Evolutionary conservation across 768 basidiomycete species (phyloP), one percentile per base, ranked within the genome.

Genomic region (Coprinellus micaceus): DNA sequence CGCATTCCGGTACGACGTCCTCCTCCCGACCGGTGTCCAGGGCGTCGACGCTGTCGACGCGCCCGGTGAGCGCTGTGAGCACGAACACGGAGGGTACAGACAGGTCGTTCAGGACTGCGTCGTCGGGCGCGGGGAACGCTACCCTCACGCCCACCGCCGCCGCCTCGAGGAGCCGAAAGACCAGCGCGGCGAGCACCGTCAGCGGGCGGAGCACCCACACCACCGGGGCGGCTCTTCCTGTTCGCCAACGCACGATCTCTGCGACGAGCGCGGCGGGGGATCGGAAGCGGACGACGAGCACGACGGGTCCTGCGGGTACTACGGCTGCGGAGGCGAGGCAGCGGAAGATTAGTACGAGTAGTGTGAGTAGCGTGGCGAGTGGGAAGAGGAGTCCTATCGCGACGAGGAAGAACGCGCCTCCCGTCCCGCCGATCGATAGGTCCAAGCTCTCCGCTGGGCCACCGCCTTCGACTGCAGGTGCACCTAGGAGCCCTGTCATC

Each of bases 281-380:
- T n/a, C n/a, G n/a, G n/a, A n/a, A n/a, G n/a, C n/a, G n/a, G n/a
- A n/a, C n/a, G n/a, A n/a, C n/a, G n/a, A n/a, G n/a, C n/a, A n/a
- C n/a, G n/a, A n/a, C n/a, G n/a, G n/a, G n/a, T n/a, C n/a, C n/a
- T n/a, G n/a, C n/a, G n/a, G n/a, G n/a, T n/a, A n/a, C n/a, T n/a
- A n/a, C n/a, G n/a, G n/a, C n/a, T n/a, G n/a, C n/a, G n/a, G n/a
- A n/a, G n/a, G n/a, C 54, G 17, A 36, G 47, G 37, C 26, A 45
- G 25, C 21, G 63, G 3, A 72, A 68, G 57, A 60, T 63, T 10
- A 52, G 62, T 7, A 56, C 66, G 11, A 49, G 56, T 2, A 50
- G 47, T 22, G 50, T 57, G 19, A 56, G 49, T 24, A 58, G 49
- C 3, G 28, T 56, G 46, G 55, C 54, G 15, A 52, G 17, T 24